Evolutionary conservation across 2,329 filamentous ascomycete genomes (phyloP).

Genomic region (Ophiostoma sp.): DNA sequence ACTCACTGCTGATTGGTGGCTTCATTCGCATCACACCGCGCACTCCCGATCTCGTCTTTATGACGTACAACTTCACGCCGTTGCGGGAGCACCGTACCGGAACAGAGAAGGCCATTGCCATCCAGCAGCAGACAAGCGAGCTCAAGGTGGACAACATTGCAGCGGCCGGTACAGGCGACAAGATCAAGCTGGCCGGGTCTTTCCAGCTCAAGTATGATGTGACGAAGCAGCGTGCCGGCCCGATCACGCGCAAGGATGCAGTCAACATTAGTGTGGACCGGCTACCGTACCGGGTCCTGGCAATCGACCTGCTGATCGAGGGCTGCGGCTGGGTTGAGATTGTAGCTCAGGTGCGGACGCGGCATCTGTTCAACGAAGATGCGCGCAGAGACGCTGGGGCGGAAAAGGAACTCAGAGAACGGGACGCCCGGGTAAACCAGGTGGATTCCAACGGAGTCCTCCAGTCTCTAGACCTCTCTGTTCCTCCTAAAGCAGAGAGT

Average conservation of each 20-base stretch:
- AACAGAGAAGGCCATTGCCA: slow-evolving; percentile 70
- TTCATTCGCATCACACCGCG: slow-evolving; percentile 81
- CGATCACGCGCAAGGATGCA: slow-evolving; percentile 59
- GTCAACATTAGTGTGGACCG: slow-evolving; percentile 58
- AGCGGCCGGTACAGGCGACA: slow-evolving; percentile 50
- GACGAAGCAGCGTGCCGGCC: slow-evolving; percentile 70
- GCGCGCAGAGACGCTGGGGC: slow-evolving; percentile 20
- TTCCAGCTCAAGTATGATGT: slow-evolving; percentile 77
- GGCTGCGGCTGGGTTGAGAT: slow-evolving; percentile 92
- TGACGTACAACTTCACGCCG: slow-evolving; percentile 84
- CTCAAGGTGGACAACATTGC: slow-evolving; percentile 60
- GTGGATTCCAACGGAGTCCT: slow-evolving; percentile 22
- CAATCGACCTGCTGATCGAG: slow-evolving; percentile 81
- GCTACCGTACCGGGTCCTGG: slow-evolving; percentile 73
- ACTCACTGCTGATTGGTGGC: slow-evolving; percentile 79
- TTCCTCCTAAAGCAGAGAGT: slow-evolving; percentile 16
- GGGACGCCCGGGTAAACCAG: background rate
- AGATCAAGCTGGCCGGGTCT: slow-evolving; percentile 63
- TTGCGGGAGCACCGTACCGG: slow-evolving; percentile 69
- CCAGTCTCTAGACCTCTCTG: slow-evolving; percentile 31
- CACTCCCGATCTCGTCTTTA: slow-evolving; percentile 57
- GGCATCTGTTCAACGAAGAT: slow-evolving; percentile 36
- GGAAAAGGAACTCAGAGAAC: background rate
- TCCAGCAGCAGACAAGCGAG: slow-evolving; percentile 60
- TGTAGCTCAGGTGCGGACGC: slow-evolving; percentile 69